A percentile compares a stretch with the other conserved stretches of the same genome.
These are phyloP conservation scores for Cyberlindnera sargentensis DNA, from an alignment of 805 yeast species.

Conservation along the genomic window DNA sequence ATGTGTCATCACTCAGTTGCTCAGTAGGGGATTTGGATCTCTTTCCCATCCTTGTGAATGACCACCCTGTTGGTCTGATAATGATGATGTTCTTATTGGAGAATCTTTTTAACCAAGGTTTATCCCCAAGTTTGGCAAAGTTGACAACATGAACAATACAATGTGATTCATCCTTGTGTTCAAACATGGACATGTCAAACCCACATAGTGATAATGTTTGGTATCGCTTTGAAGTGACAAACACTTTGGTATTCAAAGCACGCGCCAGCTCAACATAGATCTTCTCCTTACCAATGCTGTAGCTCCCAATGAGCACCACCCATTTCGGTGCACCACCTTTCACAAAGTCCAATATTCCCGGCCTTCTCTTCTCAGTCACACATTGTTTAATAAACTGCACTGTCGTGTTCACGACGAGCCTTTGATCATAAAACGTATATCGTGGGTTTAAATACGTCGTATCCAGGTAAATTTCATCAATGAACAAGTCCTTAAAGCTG, in stretches of 20 bases:
- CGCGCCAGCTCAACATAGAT: conserved; percentile 64
- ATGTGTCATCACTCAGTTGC: background rate
- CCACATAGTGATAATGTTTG: conserved; percentile 7
- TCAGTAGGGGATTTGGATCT: background rate
- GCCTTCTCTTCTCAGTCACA: conserved; percentile 9
- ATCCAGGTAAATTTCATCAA: conserved; percentile 73
- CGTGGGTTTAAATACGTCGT: conserved; percentile 81
- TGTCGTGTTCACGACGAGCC: conserved; percentile 53
- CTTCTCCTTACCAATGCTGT: conserved; percentile 88
- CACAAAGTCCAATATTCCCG: conserved; percentile 32
- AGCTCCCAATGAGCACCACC: conserved; percentile 72
- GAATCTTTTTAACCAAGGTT: conserved; percentile 23
- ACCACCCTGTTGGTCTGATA: conserved; percentile 89
- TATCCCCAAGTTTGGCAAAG: conserved; percentile 45
- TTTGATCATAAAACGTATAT: conserved; percentile 74
- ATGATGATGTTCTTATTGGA: conserved; percentile 43
- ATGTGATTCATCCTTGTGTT: conserved; percentile 5
- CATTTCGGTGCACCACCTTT: conserved; percentile 22
- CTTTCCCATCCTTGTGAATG: conserved; percentile 33
- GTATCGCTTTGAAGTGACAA: conserved; percentile 32
- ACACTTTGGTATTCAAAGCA: conserved; percentile 45
- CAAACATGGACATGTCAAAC: conserved; percentile 9
- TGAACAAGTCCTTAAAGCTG: conserved; percentile 17
- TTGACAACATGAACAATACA: conserved; percentile 66
- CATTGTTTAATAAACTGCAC: conserved; percentile 39